Evolutionary conservation across 257 asterid species (phyloP).

Genomic region (Primulina eburnea): DNA sequence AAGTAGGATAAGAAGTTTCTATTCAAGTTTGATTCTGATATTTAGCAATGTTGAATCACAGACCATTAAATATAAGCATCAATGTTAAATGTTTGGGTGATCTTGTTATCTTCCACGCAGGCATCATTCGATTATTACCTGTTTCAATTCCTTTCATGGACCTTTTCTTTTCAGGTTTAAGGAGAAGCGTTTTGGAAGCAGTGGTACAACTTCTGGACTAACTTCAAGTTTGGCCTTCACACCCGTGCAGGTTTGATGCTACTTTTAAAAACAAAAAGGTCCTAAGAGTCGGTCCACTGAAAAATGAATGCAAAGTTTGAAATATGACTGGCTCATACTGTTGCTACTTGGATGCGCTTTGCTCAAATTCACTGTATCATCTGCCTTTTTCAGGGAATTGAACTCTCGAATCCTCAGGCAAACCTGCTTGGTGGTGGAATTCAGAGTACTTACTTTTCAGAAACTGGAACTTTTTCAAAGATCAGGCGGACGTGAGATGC

Average conservation of each 20-base stretch:
- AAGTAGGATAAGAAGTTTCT: not conserved
- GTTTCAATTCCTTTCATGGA: conserved; percentile 3
- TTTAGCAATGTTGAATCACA: not conserved
- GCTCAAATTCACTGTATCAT: not conserved
- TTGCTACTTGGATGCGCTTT: not conserved
- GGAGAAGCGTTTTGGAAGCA: conserved; percentile 66
- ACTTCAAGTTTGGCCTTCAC: conserved; percentile 96
- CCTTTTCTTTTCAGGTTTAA: conserved; percentile 56
- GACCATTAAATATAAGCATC: not conserved
- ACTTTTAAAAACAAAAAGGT: not conserved
- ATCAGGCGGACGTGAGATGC: conserved; percentile 54
- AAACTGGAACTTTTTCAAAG: conserved; percentile 89
- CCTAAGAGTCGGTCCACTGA: no score
- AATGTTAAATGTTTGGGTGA: not conserved
- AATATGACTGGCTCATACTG: not conserved
- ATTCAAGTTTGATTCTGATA: no score
- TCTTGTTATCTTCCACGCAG: not conserved
- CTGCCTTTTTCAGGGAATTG: conserved; percentile 64
- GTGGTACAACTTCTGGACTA: conserved; percentile 96
- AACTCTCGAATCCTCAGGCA: conserved; percentile 94
- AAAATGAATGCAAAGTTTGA: not conserved
- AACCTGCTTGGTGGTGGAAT: conserved; percentile 83
- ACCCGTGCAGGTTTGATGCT: conserved; percentile 82
- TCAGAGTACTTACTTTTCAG: conserved; percentile 90
- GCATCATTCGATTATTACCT: conserved; percentile 15